These are phyloP conservation scores for Osmozyma mogii DNA, from an alignment of 805 yeast genomes.

Conservation along the genomic window DNA sequence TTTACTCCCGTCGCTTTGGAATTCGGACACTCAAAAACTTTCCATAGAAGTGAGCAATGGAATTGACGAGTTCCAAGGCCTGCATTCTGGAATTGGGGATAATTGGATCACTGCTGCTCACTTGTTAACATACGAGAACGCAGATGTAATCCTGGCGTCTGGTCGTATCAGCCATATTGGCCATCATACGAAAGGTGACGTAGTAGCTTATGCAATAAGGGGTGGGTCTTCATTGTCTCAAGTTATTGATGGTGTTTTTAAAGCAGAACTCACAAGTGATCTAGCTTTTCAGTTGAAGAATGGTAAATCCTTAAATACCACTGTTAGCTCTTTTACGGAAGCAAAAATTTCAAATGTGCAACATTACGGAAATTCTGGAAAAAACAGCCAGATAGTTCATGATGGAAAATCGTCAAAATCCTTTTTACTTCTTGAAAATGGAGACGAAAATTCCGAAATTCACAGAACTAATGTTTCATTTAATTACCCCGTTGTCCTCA, in stretches of 20 bases:
- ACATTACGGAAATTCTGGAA: conserved; percentile 30
- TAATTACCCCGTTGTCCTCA: conserved; percentile 23
- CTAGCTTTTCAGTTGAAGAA: conserved; percentile 30
- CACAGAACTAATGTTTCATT: conserved; percentile 12
- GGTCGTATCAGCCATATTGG: conserved; percentile 29
- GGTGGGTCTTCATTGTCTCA: conserved; percentile 30
- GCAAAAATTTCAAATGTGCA: conserved; percentile 33
- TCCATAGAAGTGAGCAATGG: conserved; percentile 12
- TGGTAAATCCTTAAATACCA: conserved; percentile 26
- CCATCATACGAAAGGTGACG: conserved; percentile 15
- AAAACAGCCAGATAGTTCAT: conserved; percentile 26
- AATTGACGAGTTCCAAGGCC: conserved; percentile 10
- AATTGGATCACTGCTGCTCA: conserved; percentile 59
- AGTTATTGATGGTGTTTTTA: conserved; percentile 27
- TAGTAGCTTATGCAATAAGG: no score
- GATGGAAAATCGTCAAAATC: conserved; percentile 12
- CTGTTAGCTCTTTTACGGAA: conserved; percentile 19
- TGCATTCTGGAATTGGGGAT: conserved; percentile 27
- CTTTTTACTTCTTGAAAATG: conserved; percentile 16
- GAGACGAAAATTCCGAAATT: conserved; percentile 11
- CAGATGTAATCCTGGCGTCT: conserved; percentile 25
- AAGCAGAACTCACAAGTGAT: conserved; percentile 24
- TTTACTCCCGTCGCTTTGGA: conserved; percentile 63
- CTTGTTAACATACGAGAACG: conserved; percentile 46
- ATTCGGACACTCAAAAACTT: conserved; percentile 20